Evolutionary conservation across 2,329 filamentous ascomycete species (phyloP).

Genomic region (Colletotrichum liriopes): DNA sequence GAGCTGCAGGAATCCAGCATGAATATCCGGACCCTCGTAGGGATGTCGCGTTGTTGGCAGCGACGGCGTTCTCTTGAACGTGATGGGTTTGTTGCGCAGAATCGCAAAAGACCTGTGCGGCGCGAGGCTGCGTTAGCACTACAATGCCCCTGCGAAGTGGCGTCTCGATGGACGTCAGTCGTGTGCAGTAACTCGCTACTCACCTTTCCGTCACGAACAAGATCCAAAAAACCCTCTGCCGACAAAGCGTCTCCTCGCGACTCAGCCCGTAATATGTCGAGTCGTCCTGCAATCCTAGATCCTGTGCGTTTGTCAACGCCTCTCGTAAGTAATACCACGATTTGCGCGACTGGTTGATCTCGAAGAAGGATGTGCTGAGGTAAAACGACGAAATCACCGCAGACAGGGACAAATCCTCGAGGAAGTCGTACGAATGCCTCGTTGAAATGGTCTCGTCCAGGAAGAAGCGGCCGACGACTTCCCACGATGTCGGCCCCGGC

Average conservation of each 20-base stretch:
- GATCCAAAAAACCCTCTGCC: slow-evolving; percentile 73
- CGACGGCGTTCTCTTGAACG: slow-evolving; percentile 72
- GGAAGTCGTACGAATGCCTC: slow-evolving; percentile 70
- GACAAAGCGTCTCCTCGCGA: slow-evolving; percentile 67
- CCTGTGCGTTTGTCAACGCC: slow-evolving; percentile 72
- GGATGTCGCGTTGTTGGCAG: slow-evolving; percentile 67
- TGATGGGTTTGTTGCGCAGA: slow-evolving; percentile 75
- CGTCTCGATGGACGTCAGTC: neutral
- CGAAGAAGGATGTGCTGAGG: slow-evolving; percentile 73
- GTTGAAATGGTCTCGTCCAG: slow-evolving; percentile 72
- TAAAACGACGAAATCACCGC: slow-evolving; percentile 76
- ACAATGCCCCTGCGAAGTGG: neutral
- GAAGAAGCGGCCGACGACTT: slow-evolving; percentile 68
- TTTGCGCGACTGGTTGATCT: slow-evolving; percentile 73
- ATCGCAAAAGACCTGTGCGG: slow-evolving; percentile 73
- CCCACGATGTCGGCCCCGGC: slow-evolving; percentile 59
- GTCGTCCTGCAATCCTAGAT: slow-evolving; percentile 73
- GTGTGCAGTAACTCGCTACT: neutral
- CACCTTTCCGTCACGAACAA: slow-evolving; percentile 75
- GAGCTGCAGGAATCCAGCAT: slow-evolving; percentile 72
- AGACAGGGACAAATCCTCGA: slow-evolving; percentile 68
- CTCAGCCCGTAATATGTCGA: slow-evolving; percentile 65
- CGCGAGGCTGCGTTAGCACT: slow-evolving; percentile 14
- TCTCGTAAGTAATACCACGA: slow-evolving; percentile 75
- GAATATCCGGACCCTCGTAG: slow-evolving; percentile 67